These are phyloP conservation scores for Xerocomellus intermedius DNA, from an alignment of 768 basidiomycete species.

Conservation along the genomic window DNA sequence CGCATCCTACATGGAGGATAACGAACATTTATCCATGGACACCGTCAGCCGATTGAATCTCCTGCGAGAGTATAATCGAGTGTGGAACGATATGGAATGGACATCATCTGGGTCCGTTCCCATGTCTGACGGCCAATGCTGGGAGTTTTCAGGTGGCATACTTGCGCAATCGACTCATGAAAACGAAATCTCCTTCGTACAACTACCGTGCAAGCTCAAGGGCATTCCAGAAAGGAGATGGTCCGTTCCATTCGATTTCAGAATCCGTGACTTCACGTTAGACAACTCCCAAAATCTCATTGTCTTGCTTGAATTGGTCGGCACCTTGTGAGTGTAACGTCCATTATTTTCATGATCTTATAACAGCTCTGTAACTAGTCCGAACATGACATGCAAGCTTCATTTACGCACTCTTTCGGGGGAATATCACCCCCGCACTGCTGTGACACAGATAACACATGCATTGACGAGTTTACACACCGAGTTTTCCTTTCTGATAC, in stretches of 20 bases:
- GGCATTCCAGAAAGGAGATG: constrained; percentile 28
- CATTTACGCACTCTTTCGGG: constrained; percentile 34
- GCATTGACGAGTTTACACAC: background rate
- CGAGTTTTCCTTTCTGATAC: constrained; percentile 24
- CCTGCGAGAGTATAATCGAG: constrained; percentile 27
- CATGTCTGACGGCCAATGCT: constrained; percentile 21
- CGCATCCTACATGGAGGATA: constrained; percentile 28
- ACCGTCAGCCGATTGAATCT: constrained; percentile 22
- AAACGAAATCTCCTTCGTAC: constrained; percentile 22
- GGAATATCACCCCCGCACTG: constrained; percentile 25
- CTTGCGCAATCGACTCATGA: constrained; percentile 28
- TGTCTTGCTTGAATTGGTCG: constrained; percentile 28
- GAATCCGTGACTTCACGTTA: constrained; percentile 36
- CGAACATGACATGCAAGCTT: constrained; percentile 18
- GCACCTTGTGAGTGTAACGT: constrained; percentile 16
- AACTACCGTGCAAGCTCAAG: constrained; percentile 33
- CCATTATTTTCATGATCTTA: background rate
- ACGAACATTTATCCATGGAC: constrained; percentile 17
- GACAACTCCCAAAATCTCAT: constrained; percentile 38
- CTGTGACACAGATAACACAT: constrained; percentile 15
- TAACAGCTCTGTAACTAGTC: constrained; percentile 15
- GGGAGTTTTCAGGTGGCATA: constrained; percentile 38
- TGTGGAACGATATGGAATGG: constrained; percentile 31
- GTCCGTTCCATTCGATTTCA: constrained; percentile 26
- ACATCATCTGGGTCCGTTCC: constrained; percentile 10